A percentile compares a stretch with the other conserved stretches of the same genome.
phyloP scores from a whole-genome alignment of 441 rosid genomes.

The Dalechampia spathulata region DNA sequence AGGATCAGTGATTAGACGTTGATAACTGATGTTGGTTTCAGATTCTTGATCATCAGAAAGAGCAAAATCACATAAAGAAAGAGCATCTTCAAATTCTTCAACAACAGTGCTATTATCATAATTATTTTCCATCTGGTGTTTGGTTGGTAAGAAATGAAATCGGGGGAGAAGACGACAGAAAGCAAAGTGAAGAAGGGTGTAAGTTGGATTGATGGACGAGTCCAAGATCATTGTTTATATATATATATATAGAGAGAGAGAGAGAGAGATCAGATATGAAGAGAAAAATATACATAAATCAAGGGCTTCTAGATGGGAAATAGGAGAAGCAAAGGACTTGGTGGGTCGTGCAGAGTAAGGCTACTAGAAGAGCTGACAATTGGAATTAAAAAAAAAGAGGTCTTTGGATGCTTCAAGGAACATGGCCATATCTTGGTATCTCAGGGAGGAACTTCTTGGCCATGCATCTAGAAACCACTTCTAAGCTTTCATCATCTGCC shows the following conservation, averaged over 20 bases:
- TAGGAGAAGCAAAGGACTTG: too few relatives aligned
- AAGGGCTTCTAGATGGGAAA: not conserved
- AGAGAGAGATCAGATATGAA: too few relatives aligned
- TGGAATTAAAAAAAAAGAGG: too few relatives aligned
- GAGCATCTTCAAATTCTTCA: conserved; percentile 23
- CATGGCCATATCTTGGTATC: too few relatives aligned
- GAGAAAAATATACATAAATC: too few relatives aligned
- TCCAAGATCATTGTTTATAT: not conserved
- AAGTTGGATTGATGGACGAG: not conserved
- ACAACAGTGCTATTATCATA: not conserved
- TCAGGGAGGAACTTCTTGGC: too few relatives aligned
- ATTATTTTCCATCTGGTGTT: not conserved
- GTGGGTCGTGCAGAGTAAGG: too few relatives aligned
- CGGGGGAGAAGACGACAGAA: not conserved
- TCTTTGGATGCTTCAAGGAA: too few relatives aligned
- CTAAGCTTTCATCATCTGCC: too few relatives aligned
- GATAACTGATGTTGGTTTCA: too few relatives aligned
- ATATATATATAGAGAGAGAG: too few relatives aligned
- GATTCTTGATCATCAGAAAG: not conserved
- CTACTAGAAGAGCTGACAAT: not conserved
- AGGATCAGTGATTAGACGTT: not conserved
- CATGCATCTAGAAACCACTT: too few relatives aligned
- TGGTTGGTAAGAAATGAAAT: not conserved
- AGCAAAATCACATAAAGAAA: conserved; percentile 28
- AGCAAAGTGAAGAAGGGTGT: not conserved